phyloP scores from a whole-genome alignment of 805 yeast species.

The Myxozyma nipponensis region DNA sequence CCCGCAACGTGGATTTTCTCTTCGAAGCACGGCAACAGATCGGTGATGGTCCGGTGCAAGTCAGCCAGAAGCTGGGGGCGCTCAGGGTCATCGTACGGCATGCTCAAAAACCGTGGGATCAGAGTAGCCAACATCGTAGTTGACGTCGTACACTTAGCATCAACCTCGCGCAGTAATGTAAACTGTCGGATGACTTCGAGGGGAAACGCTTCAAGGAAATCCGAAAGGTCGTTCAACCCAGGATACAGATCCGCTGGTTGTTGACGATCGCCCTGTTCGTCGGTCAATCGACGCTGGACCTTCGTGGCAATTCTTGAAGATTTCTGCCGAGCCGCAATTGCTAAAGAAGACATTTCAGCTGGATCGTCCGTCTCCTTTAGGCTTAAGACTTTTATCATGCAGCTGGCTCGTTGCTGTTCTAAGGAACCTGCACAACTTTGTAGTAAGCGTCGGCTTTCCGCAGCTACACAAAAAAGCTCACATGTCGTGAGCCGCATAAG shows the following conservation, averaged over 20 bases:
- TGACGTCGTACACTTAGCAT: slow-evolving; percentile 81
- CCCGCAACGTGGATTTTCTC: slow-evolving; percentile 97
- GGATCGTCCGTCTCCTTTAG: neutral
- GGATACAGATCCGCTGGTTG: slow-evolving; percentile 52
- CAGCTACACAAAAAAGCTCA: no score
- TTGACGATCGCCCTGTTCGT: slow-evolving; percentile 1
- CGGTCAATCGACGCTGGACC: slow-evolving; percentile 5
- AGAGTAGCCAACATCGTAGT: slow-evolving; percentile 61
- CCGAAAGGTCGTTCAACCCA: slow-evolving; percentile 87
- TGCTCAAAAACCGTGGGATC: slow-evolving; percentile 47
- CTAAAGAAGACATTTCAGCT: slow-evolving; percentile 3
- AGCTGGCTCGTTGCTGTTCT: no score
- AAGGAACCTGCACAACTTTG: no score
- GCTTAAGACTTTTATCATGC: no score
- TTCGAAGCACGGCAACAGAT: slow-evolving; percentile 85
- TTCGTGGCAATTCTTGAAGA: slow-evolving; percentile 23
- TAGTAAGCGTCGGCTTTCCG: no score
- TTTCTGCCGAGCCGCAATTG: slow-evolving; percentile 14
- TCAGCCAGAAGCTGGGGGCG: slow-evolving; percentile 35
- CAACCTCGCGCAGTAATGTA: slow-evolving; percentile 86
- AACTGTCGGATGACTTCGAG: slow-evolving; percentile 75
- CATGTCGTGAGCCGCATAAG: no score
- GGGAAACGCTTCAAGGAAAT: slow-evolving; percentile 88
- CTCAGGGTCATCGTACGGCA: slow-evolving; percentile 26
- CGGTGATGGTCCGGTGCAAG: slow-evolving; percentile 48